phyloP scores from a whole-genome alignment of 129 eudicot genomes.

The Tanacetum coccineum region DNA sequence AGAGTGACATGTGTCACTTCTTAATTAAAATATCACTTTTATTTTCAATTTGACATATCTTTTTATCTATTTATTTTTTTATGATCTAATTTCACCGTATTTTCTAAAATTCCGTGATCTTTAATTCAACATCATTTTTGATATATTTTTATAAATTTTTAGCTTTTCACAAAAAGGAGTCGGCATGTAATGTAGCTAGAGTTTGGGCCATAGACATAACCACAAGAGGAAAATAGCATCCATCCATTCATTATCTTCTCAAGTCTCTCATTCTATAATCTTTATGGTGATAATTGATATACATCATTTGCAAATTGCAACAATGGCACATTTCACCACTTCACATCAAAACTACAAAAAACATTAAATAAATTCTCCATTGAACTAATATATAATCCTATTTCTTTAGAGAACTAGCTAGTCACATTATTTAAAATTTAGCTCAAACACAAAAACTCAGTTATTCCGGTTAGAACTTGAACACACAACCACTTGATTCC shows the following conservation, averaged over 20 bases:
- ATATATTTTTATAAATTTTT: no score
- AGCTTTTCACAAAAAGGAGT: no score
- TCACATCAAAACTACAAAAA: background rate
- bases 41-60: no score
- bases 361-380: background rate
- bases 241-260: conserved; percentile 27
- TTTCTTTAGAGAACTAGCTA: background rate
- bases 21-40: no score
- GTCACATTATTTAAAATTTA: background rate
- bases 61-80: no score
- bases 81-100: no score
- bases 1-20: no score
- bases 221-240: conserved; percentile 3
- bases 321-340: background rate
- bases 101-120: no score
- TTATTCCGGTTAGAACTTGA: no score
- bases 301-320: background rate
- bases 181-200: background rate
- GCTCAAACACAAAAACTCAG: no score
- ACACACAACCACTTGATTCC: no score
- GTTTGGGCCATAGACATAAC: conserved; percentile 15
- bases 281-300: conserved; percentile 9
- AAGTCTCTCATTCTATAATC: background rate
- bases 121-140: no score
- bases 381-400: background rate